These are phyloP conservation scores for Dictyostelium capitatum DNA, from an alignment of 78 protist genomes.

Conservation along the genomic window DNA sequence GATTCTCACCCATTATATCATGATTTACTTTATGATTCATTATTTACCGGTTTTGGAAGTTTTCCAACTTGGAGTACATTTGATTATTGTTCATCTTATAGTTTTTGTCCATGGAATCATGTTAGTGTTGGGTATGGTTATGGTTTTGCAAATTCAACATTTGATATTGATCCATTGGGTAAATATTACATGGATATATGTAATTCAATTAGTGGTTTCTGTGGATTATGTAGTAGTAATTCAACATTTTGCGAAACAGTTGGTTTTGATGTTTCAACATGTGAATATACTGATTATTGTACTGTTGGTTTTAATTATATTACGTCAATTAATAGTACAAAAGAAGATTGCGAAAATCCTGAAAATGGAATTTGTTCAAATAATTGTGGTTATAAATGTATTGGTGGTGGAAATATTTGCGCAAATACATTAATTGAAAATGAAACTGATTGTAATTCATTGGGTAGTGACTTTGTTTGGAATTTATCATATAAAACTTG, in stretches of 20 bases:
- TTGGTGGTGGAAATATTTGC: neutral
- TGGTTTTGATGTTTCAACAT: neutral
- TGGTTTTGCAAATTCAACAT: slow-evolving; percentile 1
- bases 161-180: too few species aligned
- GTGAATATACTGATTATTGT: neutral
- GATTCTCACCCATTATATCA: neutral
- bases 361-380: neutral
- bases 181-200: too few species aligned
- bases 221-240: slow-evolving; percentile 41
- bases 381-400: slow-evolving; percentile 41
- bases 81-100: neutral
- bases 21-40: neutral
- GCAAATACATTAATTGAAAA: neutral
- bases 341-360: neutral
- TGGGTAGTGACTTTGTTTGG: neutral
- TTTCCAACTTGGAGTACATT: slow-evolving; percentile 1
- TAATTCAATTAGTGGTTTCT: neutral
- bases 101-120: slow-evolving; percentile 12
- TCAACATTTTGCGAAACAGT: neutral
- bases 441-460: neutral
- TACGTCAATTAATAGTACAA: neutral
- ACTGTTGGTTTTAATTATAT: neutral
- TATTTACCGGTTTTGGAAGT: neutral
- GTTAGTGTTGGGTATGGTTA: too few species aligned
- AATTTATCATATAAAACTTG: neutral